Evolutionary conservation across 805 yeast species (phyloP).

Genomic region (Saccharomyces paradoxus): DNA sequence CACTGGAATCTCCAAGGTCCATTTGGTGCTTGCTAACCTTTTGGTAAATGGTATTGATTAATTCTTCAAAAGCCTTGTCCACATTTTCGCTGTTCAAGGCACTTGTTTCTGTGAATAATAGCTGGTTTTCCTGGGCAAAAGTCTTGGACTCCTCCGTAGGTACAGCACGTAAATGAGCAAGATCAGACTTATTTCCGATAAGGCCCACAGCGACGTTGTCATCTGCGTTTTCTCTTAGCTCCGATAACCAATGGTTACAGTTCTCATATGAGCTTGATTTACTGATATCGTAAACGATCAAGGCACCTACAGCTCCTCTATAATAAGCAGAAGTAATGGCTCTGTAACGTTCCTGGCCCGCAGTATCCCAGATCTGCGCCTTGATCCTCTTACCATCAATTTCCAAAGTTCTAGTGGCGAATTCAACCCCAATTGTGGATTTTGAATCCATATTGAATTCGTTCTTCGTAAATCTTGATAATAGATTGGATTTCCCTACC

Average conservation of each 20-base stretch:
- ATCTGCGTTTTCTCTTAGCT: constrained; percentile 85
- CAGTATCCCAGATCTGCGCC: constrained; percentile 97
- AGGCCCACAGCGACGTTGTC: constrained; percentile 91
- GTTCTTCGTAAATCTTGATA: constrained; percentile 89
- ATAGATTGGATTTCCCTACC: constrained; percentile 90
- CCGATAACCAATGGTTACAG: constrained; percentile 83
- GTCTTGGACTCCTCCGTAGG: constrained; percentile 96
- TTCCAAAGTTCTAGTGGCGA: constrained; percentile 91
- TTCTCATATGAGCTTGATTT: constrained; percentile 81
- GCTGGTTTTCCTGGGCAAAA: constrained; percentile 85
- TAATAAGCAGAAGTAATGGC: constrained; percentile 96
- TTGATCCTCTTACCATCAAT: constrained; percentile 77
- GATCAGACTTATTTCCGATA: constrained; percentile 86
- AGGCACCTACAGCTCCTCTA: constrained; percentile 96
- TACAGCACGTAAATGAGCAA: constrained; percentile 88
- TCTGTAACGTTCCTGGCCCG: constrained; percentile 97
- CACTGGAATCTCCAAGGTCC: constrained; percentile 66
- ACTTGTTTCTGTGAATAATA: constrained; percentile 91
- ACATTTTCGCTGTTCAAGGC: constrained; percentile 93
- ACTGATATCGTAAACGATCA: constrained; percentile 90
- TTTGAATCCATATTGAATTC: constrained; percentile 92
- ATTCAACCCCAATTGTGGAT: constrained; percentile 95
- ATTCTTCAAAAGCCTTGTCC: constrained; percentile 87
- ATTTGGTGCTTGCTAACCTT: constrained; percentile 90
- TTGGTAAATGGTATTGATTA: constrained; percentile 87